Evolutionary conservation across 1,139 yeast genomes (phyloP).

Genomic region (Debaryomyces nepalensis): DNA sequence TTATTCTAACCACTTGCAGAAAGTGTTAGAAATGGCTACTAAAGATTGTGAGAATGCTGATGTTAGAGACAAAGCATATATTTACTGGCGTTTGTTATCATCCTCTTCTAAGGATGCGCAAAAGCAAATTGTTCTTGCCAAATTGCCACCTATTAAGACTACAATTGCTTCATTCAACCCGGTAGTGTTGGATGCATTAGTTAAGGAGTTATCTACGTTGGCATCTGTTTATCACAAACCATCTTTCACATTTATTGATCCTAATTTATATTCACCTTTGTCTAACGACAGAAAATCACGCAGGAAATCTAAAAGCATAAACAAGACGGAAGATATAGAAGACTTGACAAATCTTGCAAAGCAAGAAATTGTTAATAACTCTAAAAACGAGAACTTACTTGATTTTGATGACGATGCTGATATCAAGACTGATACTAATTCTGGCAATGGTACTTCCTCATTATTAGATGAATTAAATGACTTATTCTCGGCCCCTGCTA

Average conservation of each 20-base stretch:
- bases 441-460: constrained; percentile 24
- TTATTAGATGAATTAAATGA: constrained; percentile 72
- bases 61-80: constrained; percentile 90
- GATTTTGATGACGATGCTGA: constrained; percentile 76
- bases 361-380: constrained; percentile 69
- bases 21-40: constrained; percentile 76
- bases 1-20: constrained; percentile 60
- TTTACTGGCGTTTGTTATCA: constrained; percentile 92
- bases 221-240: constrained; percentile 93
- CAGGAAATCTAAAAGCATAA: constrained; percentile 20
- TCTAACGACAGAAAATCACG: constrained; percentile 23
- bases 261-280: constrained; percentile 34
- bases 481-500: constrained; percentile 52
- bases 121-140: constrained; percentile 58
- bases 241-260: constrained; percentile 65
- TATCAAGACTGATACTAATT: constrained; percentile 23
- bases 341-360: constrained; percentile 81
- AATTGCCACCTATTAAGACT: constrained; percentile 71
- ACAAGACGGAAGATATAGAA: constrained; percentile 56
- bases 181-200: constrained; percentile 64
- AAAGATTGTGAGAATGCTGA: constrained; percentile 86
- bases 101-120: constrained; percentile 51
- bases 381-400: constrained; percentile 79
- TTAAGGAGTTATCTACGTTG: constrained; percentile 80
- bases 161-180: constrained; percentile 77